Conservation (phyloP, 202 grass and related monocot genomes). For the Saccharum hybrid region DNA sequence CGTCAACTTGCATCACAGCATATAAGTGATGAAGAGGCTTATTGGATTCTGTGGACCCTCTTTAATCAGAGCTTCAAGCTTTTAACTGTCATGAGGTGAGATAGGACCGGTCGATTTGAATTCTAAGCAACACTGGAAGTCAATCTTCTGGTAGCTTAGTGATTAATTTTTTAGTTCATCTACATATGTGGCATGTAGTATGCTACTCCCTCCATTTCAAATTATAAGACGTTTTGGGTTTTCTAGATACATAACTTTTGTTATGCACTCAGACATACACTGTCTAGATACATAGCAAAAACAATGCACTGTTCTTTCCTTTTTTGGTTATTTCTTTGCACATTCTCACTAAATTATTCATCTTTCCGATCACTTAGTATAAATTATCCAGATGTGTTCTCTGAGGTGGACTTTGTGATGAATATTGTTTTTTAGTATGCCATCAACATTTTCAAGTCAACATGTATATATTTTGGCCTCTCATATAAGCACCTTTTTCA, state of each 20-base stretch:
- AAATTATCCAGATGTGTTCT: background rate
- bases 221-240: too few species aligned
- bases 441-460: background rate
- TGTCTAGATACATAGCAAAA: too few species aligned
- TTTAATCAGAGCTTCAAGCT: slow-evolving; percentile 67
- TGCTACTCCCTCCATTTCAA: background rate
- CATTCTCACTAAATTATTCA: slow-evolving; percentile 33
- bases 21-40: slow-evolving; percentile 83
- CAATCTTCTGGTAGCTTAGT: slow-evolving; percentile 25
- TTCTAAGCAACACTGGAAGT: slow-evolving; percentile 28
- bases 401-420: slow-evolving; percentile 20
- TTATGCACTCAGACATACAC: background rate
- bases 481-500: slow-evolving; percentile 18
- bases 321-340: slow-evolving; percentile 16
- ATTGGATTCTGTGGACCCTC: slow-evolving; percentile 83
- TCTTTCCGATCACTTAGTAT: slow-evolving; percentile 14
- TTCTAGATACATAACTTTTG: too few species aligned
- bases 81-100: slow-evolving; percentile 69
- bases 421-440: slow-evolving; percentile 11
- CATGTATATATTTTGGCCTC: slow-evolving; percentile 13
- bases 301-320: background rate
- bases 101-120: slow-evolving; percentile 11
- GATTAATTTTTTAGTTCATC: slow-evolving; percentile 16
- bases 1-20: slow-evolving; percentile 67
- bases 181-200: slow-evolving; percentile 38